Evolutionary conservation across 1,284 basidiomycete species (phyloP), one percentile per base, ranked within the genome.

Genomic region (Cryptococcus neoformans): DNA sequence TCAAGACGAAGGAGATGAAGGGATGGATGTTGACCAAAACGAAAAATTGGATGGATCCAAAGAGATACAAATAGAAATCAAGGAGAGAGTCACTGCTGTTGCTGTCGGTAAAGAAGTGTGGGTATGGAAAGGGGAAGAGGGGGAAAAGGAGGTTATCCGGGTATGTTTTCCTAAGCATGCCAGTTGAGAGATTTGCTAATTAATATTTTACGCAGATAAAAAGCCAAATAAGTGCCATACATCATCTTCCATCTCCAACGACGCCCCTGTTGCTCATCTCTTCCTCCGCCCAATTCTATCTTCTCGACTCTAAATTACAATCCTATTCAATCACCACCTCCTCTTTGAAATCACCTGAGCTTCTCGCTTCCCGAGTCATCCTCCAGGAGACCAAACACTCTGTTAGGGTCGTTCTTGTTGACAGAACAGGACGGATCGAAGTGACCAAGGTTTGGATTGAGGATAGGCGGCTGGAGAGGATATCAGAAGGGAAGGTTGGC

Each of bases 41-140:
- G 56, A 59, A 44, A 60, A 59, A 3, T 56, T 53, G 21, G 41
- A 39, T 6, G 48, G 41, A 35, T 36, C 16, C 17, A 21, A 48
- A 12, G 11, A 51, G 14, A 28, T 11, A 11, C 54, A 54, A 12
- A 34, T 51, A 36, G 56, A 60, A 21, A 57, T 54, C 10, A 56
- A 35, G 40, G 58, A 55, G 53, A 55, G 74, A 35, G 57, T 69
- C 12, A 73, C 73, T 1, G 60, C 66, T 0, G 63, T 76, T 11
- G 72, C 67, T 8, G 58, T 73, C 7, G 67, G 67, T 1, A 58
- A 62, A 42, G 62, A 60, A 7, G 10, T 76, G 1, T 76, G 73
- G 72, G 51, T 72, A 0, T 76, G 74, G 76, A 59, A 48, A 35
- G 72, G 73, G 1, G 72, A 78, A 40, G 67, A 64, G 12, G 62